Percentiles rank a stretch among this genome's conserved stretches.
Conservation (phyloP, 371 early-diverging fungal genomes). For the Lichtheimia ramosa region DNA sequence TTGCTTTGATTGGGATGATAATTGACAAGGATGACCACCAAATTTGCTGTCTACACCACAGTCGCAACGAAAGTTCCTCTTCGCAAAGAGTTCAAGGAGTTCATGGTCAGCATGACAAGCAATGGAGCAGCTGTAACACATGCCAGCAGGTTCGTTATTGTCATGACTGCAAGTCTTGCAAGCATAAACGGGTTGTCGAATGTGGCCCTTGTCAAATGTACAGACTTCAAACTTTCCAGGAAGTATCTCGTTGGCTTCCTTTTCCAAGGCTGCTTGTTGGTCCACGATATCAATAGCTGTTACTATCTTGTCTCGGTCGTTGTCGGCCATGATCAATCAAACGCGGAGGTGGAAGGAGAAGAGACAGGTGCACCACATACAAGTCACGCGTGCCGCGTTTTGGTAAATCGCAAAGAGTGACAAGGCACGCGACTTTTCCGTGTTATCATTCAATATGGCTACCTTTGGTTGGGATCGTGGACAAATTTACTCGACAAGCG, state of each 20-base stretch:
- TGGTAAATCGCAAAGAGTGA: not conserved
- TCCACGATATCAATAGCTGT: constrained; percentile 63
- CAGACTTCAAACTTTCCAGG: constrained; percentile 80
- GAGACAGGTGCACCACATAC: no score
- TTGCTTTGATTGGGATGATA: constrained; percentile 34
- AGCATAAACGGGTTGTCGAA: constrained; percentile 81
- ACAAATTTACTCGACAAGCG: constrained; percentile 68
- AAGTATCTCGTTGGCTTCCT: constrained; percentile 59
- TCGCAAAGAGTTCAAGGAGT: constrained; percentile 81
- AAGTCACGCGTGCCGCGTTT: not conserved
- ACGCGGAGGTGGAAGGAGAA: not conserved
- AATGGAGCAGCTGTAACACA: constrained; percentile 83
- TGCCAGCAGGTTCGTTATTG: constrained; percentile 57
- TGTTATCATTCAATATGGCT: constrained; percentile 33
- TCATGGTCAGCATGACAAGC: constrained; percentile 82
- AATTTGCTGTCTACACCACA: constrained; percentile 68
- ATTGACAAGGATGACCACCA: constrained; percentile 31
- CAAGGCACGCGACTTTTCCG: not conserved
- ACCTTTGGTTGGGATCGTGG: constrained; percentile 84
- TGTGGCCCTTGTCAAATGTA: constrained; percentile 73
- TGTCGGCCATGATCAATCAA: not conserved
- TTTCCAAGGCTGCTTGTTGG: constrained; percentile 49
- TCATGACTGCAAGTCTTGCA: constrained; percentile 74
- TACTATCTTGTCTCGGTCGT: constrained; percentile 7
- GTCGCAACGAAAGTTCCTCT: constrained; percentile 84